These are phyloP conservation scores for Berkeleyomyces rouxiae DNA, from an alignment of 2,329 filamentous ascomycete genomes.

Conservation along the genomic window DNA sequence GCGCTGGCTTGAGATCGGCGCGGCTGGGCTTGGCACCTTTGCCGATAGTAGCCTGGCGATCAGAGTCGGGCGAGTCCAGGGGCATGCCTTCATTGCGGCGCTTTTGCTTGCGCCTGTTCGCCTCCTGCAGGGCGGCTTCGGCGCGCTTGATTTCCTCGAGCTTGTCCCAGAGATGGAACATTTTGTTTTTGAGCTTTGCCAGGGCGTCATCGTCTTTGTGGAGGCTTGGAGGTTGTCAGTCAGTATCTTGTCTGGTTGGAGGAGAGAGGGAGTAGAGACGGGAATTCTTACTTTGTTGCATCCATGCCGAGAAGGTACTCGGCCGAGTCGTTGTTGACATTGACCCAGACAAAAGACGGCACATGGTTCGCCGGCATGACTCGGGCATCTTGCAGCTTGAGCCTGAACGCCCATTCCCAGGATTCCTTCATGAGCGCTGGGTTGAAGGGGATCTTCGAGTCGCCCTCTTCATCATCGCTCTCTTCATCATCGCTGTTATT, in stretches of 20 bases:
- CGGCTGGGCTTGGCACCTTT: constrained; percentile 1
- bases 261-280: background rate
- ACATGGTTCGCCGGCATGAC: background rate
- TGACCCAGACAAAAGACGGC: constrained; percentile 35
- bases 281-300: constrained; percentile 25
- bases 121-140: constrained; percentile 5
- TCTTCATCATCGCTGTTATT: constrained; percentile 26
- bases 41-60: constrained; percentile 12
- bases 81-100: constrained; percentile 20
- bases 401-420: constrained; percentile 76
- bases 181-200: constrained; percentile 42
- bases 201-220: constrained; percentile 33
- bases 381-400: constrained; percentile 56
- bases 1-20: constrained; percentile 17
- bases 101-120: constrained; percentile 8
- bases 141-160: constrained; percentile 51
- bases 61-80: constrained; percentile 24
- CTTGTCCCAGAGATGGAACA: constrained; percentile 75
- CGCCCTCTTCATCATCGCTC: constrained; percentile 18
- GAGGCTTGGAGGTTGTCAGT: constrained; percentile 27
- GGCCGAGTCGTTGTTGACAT: constrained; percentile 43
- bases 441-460: background rate
- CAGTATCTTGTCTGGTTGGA: background rate
- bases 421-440: constrained; percentile 18
- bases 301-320: constrained; percentile 33